Base-by-base conservation (phyloP, 768 basidiomycete genomes). In the Coprinopsis strossmayeri region DNA sequence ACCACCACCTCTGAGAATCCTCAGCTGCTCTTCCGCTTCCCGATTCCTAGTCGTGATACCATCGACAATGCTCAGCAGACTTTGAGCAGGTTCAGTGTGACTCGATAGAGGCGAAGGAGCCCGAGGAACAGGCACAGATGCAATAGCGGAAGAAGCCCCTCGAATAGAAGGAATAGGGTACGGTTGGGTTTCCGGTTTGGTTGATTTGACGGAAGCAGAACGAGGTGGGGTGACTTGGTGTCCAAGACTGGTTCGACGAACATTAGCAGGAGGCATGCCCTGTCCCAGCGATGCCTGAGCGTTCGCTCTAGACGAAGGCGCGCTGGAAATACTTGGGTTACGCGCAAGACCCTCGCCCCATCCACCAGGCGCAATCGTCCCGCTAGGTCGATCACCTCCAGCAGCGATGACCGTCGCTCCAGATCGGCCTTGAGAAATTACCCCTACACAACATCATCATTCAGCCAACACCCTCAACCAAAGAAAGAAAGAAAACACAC, bases 61-160 rank as follows among this genome's bases (percentile, higher is more conserved):
- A 56, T 85, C 82, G 7, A 87, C 79, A 53, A 87, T 79, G 55
- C 76, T 79, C 82, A 87, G 81, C 59, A 86, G 62, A 35, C 75
- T 82, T 34, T 39, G 27, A 3, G 43, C 37, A 20, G 18, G n/a
- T 23, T 30, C 27, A 11, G 30, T n/a, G 17, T 21, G 12, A 20
- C 23, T 23, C 23, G 40, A 25, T 2, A 39, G 5, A 25, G 55
- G 26, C 3, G 25, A 35, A 27, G 46, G 38, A 37, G 55, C 40
- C 9, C 34, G 20, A 10, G 45, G 17, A 24, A 52, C 24, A n/a
- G 46, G 28, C 11, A 26, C 34, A 5, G 50, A 34, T 3, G n/a
- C 40, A 1, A 27, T 45, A 40, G 38, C 39, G 18, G 52, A 37
- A 15, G 42, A 45, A 4, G 44, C 40, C 3, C 48, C 48, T 24